Percentiles rank a stretch among this genome's conserved stretches.
Conservation (phyloP, 2,329 filamentous ascomycete genomes). For the Ceratocystis albifundus region DNA sequence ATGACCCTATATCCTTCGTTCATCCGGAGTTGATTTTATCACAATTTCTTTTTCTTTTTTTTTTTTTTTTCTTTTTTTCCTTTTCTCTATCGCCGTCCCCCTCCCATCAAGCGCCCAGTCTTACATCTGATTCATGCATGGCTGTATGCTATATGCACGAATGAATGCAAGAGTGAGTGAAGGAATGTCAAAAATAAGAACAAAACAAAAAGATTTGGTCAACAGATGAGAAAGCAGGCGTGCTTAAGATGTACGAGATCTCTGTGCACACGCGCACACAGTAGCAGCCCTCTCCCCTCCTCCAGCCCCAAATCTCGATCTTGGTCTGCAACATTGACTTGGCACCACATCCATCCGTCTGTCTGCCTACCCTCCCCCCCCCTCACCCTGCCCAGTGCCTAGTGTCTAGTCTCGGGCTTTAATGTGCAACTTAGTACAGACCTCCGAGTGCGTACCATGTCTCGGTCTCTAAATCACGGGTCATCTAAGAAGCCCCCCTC, state of each 20-base stretch:
- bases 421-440: background rate
- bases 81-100: background rate
- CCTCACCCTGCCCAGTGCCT: background rate
- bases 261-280: background rate
- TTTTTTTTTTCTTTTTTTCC: background rate
- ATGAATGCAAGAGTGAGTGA: background rate
- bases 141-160: background rate
- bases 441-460: background rate
- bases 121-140: background rate
- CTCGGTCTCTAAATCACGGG: background rate
- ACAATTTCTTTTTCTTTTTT: background rate
- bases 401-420: background rate
- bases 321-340: background rate
- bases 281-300: too few relatives aligned
- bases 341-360: background rate
- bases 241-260: slow-evolving; percentile 1
- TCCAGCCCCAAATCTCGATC: background rate
- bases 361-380: background rate
- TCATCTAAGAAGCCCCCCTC: too few relatives aligned
- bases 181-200: background rate
- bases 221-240: too few relatives aligned
- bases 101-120: slow-evolving; percentile 3
- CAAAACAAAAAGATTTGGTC: too few relatives aligned
- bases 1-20: background rate
- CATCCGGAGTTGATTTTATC: background rate